Evolutionary conservation across 768 basidiomycete genomes (phyloP), one percentile per base, ranked within the genome.

Genomic region (Boletus rubropictus): DNA sequence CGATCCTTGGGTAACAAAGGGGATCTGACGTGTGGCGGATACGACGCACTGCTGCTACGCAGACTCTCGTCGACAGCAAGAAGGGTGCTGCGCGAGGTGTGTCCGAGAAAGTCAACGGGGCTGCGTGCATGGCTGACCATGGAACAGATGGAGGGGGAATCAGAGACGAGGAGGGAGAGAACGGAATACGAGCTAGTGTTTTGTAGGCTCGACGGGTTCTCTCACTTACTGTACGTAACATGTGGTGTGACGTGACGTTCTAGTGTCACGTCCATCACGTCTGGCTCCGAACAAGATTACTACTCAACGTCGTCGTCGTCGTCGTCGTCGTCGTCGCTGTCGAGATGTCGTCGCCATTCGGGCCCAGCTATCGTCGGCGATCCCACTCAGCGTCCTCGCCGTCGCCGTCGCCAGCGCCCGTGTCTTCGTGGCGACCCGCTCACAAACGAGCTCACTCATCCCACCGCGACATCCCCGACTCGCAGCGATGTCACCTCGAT

Each of bases 401-500:
- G 43, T 69, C 53, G 4, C 63, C 59, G 39, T 66, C 60, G 20
- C 68, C 66, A 49, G 67, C 60, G 25, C 69, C 69, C 42, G 66
- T 66, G 9, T 49, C 65, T 44, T 55, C 67, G 5, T 72, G 69
- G 72, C 70, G 72, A 45, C 60, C 63, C 27, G 65, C 79, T 4
- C 65, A 66, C 42, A 83, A 83, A 58, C 72, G 81, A 50, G 64
- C 73, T 10, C 71, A 72, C 44, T 71, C 74, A n/a, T 69, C 67
- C 44, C 65, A 65, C 42, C 58, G 61, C 39, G 59, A 63, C 47
- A 60, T 65, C 53, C 62, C 66, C 50, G 62, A 71, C 54, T 47
- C 71, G 6, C 72, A 72, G 46, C 78, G 69, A 61, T 76, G 74
- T 73, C 78, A 76, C 56, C 64, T 76, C 24, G 80, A 81, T 51